Percentiles rank a stretch among this genome's conserved stretches.
Conservation (phyloP, 768 basidiomycete species). For the Pleurotus ostreatus region DNA sequence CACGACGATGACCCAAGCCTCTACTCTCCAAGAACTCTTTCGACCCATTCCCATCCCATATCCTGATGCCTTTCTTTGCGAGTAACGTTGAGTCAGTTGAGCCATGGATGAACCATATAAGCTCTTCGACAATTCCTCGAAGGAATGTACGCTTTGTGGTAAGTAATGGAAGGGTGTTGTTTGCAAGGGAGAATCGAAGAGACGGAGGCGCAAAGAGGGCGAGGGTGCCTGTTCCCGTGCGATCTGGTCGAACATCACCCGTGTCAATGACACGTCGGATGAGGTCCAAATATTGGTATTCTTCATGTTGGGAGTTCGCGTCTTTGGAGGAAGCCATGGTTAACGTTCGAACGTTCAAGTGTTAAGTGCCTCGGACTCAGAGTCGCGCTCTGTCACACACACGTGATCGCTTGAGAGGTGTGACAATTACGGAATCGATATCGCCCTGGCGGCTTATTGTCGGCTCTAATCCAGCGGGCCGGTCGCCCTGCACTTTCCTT, state of each 20-base stretch:
- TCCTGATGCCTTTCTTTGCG: conserved; percentile 80
- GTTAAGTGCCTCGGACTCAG: background rate
- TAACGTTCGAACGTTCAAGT: background rate
- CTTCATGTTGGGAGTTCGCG: conserved; percentile 52
- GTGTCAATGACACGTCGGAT: conserved; percentile 70
- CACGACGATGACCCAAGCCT: conserved; percentile 78
- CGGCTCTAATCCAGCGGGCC: too few species aligned
- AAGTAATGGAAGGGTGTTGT: conserved; percentile 77
- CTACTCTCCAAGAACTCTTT: conserved; percentile 81
- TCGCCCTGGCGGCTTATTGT: too few species aligned
- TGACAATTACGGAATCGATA: too few species aligned
- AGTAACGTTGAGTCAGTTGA: conserved; percentile 77
- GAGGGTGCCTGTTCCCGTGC: conserved; percentile 92
- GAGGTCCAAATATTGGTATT: conserved; percentile 85
- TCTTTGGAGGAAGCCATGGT: background rate
- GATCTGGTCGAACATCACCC: conserved; percentile 80
- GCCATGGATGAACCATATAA: conserved; percentile 91
- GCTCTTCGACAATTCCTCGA: conserved; percentile 88
- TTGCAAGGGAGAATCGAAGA: conserved; percentile 82
- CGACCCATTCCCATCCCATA: conserved; percentile 97
- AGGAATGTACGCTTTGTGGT: conserved; percentile 95
- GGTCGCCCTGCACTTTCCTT: too few species aligned
- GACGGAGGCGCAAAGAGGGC: conserved; percentile 89
- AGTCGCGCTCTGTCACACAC: background rate
- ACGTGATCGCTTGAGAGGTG: background rate